Conservation (phyloP, 2,329 filamentous ascomycete species). For the Colletotrichum destructivum region DNA sequence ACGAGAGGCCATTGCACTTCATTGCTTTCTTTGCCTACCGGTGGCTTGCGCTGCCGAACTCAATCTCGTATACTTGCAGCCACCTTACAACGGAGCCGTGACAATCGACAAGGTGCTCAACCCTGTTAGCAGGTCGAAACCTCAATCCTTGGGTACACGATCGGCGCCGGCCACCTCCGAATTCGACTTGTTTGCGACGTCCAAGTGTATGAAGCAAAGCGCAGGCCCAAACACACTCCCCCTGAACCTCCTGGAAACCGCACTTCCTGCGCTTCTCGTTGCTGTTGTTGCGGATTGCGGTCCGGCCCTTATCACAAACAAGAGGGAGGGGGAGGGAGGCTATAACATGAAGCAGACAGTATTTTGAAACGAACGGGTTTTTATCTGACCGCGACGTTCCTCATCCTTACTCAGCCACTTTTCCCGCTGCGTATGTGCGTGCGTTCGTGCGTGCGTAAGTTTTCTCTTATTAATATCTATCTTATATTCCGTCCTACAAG, state of each 20-base stretch:
- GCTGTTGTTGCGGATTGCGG: not conserved
- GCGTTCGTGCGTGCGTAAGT: not conserved
- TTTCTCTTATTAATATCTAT: not conserved
- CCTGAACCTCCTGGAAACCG: constrained; percentile 30
- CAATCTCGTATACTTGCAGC: not conserved
- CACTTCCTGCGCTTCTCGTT: constrained; percentile 12
- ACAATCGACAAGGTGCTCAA: not conserved
- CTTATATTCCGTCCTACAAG: no score
- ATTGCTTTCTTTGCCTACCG: not conserved
- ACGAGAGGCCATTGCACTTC: not conserved
- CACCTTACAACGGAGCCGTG: not conserved
- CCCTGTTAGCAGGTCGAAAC: not conserved
- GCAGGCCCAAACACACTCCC: constrained; percentile 33
- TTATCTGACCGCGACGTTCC: not conserved
- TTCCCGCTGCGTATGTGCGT: constrained; percentile 9
- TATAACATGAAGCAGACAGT: not conserved
- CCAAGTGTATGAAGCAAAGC: constrained; percentile 19
- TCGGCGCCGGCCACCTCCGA: constrained; percentile 1
- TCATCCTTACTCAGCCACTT: constrained; percentile 18
- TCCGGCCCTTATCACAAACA: not conserved
- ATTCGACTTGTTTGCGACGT: constrained; percentile 27
- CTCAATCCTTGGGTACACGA: constrained; percentile 3
- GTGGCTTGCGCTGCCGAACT: not conserved
- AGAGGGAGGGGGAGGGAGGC: no score
- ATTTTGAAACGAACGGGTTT: constrained; percentile 17